Evolutionary conservation across 1,284 basidiomycete genomes (phyloP), one percentile per base, ranked within the genome.

Genomic region (Austroboletus rostrupii): DNA sequence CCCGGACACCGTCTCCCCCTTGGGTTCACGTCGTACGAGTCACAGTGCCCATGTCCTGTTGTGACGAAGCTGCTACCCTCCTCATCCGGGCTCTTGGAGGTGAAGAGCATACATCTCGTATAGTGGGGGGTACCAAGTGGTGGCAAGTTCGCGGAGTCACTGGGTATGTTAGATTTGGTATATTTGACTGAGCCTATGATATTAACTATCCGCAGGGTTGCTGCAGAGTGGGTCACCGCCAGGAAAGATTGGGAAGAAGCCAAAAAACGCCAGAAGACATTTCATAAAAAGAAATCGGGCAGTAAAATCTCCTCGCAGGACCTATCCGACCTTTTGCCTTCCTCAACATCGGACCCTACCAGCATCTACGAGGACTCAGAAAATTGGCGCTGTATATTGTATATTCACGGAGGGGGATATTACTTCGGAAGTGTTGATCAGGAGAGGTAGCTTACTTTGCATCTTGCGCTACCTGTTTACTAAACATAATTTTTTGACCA

Each of bases 61-160:
- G 93, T 60, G 80, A 90, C 43, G 75, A 86, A 26, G 92, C 96
- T 0, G 92, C 96, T 1, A 69, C 73, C 7, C 70, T 83, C 54
- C 77, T 99, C 39, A 83, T 95, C 48, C 73, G 81, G 51, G 92
- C 85, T 1, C 76, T 99, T 12, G 95, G 96, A 1, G 92, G 94
- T 10, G 81, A 89, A 56, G 86, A 87, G 29, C 73, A 77, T 46
- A 81, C 90, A 10, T 80, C 82, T 57, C 79, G 79, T 48, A 66
- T 94, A 23, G 85, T 94, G 2, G 95, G 95, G 16, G 96, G 95
- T 2, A 83, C 84, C 8, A 93, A 93, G 62, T 98, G 96, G 94
- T 98, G 95, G 96, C 94, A 95, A 67, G 88, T 93, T 17, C 83
- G 92, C 32, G 85, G 87, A n/a, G 67, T 82, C 52, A 72, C 74